Conservation (phyloP, 108 stramenopile species). For the Schizochytrium sp. region DNA sequence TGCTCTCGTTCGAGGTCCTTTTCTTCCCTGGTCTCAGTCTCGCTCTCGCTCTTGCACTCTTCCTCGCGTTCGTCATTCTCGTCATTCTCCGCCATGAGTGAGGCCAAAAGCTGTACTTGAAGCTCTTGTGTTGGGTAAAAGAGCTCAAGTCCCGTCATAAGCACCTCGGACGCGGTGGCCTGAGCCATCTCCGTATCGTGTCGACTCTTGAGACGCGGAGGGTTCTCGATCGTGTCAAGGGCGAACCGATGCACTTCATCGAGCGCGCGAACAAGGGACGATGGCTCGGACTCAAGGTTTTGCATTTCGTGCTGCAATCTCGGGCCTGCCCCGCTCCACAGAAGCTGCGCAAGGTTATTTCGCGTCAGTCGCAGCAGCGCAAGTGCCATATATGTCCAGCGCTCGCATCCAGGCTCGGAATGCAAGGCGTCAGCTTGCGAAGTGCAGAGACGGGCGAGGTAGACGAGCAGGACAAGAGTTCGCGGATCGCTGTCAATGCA, state of each 20-base stretch:
- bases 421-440: background rate
- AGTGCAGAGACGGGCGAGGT: background rate
- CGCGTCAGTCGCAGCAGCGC: conserved; percentile 26
- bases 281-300: background rate
- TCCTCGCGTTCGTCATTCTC: background rate
- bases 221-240: conserved; percentile 27
- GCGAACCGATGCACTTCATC: conserved; percentile 21
- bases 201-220: background rate
- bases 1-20: background rate
- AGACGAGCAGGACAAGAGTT: conserved; percentile 31
- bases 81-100: conserved; percentile 15
- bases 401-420: background rate
- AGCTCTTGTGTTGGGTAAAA: conserved; percentile 32
- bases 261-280: background rate
- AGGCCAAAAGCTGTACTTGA: conserved; percentile 31
- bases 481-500: conserved; percentile 24
- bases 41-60: background rate
- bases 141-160: conserved; percentile 31
- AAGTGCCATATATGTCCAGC: conserved; percentile 27
- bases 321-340: conserved; percentile 9
- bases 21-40: too few relatives aligned
- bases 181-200: conserved; percentile 17
- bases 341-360: conserved; percentile 28
- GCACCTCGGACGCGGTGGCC: conserved; percentile 22
- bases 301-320: conserved; percentile 4